Evolutionary conservation across 331 rosid species (phyloP).

Genomic region (Dryas integrifolia): DNA sequence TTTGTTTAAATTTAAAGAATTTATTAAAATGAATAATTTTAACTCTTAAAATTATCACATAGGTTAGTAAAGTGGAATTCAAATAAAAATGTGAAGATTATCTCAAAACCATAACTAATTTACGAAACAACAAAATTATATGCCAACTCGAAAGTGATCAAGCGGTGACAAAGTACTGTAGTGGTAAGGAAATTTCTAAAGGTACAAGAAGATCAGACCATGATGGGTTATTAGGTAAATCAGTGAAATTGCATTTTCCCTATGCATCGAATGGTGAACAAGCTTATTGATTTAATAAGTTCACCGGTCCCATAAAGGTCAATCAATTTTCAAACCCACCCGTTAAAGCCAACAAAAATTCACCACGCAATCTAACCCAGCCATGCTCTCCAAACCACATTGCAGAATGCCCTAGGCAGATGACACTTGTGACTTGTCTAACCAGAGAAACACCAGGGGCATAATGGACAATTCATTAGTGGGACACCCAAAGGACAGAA

Average conservation of each 20-base stretch:
- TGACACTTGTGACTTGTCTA: background rate
- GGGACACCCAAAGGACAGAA: background rate
- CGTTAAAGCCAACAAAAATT: background rate
- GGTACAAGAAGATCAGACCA: background rate
- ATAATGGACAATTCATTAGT: background rate
- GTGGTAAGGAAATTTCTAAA: slow-evolving; percentile 11
- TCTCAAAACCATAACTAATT: too few species aligned
- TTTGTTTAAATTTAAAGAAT: too few species aligned
- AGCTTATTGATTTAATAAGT: background rate
- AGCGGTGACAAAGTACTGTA: background rate
- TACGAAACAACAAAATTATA: too few species aligned
- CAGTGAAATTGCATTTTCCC: slow-evolving; percentile 2
- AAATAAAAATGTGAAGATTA: too few species aligned
- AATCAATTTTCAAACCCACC: slow-evolving; percentile 11
- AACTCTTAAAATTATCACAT: accelerated
- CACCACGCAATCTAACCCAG: background rate
- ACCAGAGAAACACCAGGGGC: background rate
- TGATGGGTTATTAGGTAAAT: background rate
- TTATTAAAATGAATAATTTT: too few species aligned
- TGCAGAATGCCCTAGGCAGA: background rate
- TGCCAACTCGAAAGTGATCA: background rate
- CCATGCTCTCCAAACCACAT: background rate
- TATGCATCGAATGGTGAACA: background rate
- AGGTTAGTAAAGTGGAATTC: too few species aligned
- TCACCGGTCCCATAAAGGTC: background rate